Percentiles rank a stretch among this genome's conserved stretches.
Conservation (phyloP, 768 basidiomycete genomes). For the Serendipita sp. region DNA sequence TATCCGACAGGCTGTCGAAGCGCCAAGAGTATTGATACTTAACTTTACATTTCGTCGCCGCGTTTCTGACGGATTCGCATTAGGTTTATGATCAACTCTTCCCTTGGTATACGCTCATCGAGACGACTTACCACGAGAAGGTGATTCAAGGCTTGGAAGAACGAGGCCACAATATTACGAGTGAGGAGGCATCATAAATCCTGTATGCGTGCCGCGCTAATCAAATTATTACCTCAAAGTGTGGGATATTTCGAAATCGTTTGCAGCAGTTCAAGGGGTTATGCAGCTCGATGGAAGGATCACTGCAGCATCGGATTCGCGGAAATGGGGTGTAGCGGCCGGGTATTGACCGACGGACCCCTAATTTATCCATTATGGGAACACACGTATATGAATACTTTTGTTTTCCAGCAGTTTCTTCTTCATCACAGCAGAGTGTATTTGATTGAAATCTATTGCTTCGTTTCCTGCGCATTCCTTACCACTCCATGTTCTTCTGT, state of each 20-base stretch:
- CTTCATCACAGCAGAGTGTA: too few species aligned
- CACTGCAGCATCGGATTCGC: constrained; percentile 73
- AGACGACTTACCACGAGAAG: constrained; percentile 39
- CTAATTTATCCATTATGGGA: not conserved
- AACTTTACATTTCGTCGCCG: not conserved
- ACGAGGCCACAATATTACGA: constrained; percentile 56
- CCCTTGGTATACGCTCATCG: constrained; percentile 44
- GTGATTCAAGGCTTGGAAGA: constrained; percentile 39
- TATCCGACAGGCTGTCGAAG: constrained; percentile 67
- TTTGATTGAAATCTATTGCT: too few species aligned
- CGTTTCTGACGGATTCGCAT: not conserved
- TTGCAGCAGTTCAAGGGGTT: constrained; percentile 62
- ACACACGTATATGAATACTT: not conserved
- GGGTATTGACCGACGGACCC: constrained; percentile 39
- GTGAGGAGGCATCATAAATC: constrained; percentile 22
- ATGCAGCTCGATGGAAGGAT: constrained; percentile 35
- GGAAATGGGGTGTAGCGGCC: constrained; percentile 84
- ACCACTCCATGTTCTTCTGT: too few species aligned
- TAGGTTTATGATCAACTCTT: constrained; percentile 69
- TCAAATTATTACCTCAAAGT: constrained; percentile 22
- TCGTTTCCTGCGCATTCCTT: too few species aligned
- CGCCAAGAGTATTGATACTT: constrained; percentile 28
- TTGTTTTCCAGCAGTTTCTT: too few species aligned
- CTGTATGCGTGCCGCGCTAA: not conserved
- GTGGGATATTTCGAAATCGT: constrained; percentile 50